A percentile compares a stretch with the other conserved stretches of the same genome.
Evolutionary conservation across 129 eudicot genomes (phyloP).

Genomic region (Calendula officinalis): DNA sequence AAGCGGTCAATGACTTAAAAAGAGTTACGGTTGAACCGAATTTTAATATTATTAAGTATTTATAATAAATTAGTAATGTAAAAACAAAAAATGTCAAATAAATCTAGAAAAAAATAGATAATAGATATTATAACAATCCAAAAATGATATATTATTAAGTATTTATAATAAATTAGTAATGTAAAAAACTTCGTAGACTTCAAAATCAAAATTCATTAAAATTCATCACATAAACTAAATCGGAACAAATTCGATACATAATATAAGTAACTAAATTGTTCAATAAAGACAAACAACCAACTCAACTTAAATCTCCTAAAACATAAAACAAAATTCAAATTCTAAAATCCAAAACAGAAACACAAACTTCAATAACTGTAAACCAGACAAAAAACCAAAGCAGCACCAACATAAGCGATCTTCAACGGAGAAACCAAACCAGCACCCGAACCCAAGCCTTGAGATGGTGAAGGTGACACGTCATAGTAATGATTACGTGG

Average conservation of each 20-base stretch:
- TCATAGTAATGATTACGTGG: constrained; percentile 9
- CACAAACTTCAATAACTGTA: not conserved
- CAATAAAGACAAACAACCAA: not conserved
- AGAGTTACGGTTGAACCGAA: too few relatives aligned
- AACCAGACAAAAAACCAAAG: not conserved
- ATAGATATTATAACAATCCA: too few relatives aligned
- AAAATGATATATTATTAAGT: too few relatives aligned
- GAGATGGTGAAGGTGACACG: constrained; percentile 12
- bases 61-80: too few relatives aligned
- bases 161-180: too few relatives aligned
- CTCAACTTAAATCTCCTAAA: not conserved
- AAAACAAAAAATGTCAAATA: too few relatives aligned
- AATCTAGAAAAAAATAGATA: too few relatives aligned
- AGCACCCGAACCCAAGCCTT: not conserved
- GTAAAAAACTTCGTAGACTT: too few relatives aligned
- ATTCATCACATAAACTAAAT: not conserved
- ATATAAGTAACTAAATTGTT: not conserved
- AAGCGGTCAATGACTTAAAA: too few relatives aligned
- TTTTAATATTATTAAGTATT: too few relatives aligned
- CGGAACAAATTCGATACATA: not conserved
- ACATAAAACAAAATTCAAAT: not conserved
- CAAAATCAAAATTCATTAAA: not conserved
- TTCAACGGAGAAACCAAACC: not conserved
- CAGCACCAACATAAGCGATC: constrained; percentile 4
- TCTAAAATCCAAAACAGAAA: not conserved